phyloP scores from a whole-genome alignment of 345 rosid species.

The Pugionium dolabratum region DNA sequence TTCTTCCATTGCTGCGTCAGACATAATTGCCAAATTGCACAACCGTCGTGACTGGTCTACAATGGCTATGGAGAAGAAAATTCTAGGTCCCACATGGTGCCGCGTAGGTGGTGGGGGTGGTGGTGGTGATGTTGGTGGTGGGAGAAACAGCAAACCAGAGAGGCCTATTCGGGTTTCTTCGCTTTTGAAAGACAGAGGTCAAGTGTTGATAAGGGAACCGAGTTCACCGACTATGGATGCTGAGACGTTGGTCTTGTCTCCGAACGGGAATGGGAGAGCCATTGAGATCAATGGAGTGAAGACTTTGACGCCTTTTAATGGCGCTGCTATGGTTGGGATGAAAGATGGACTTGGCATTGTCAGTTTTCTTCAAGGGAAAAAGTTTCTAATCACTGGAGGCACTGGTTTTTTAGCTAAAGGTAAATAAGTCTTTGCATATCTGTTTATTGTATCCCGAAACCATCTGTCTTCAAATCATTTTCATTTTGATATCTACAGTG shows the following conservation, averaged over 20 bases:
- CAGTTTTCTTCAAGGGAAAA: constrained; percentile 75
- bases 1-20: constrained; percentile 40
- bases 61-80: constrained; percentile 39
- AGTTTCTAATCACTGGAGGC: constrained; percentile 75
- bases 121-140: constrained; percentile 43
- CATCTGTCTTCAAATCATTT: not conserved
- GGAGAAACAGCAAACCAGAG: constrained; percentile 35
- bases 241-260: constrained; percentile 57
- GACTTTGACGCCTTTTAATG: constrained; percentile 57
- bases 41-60: constrained; percentile 34
- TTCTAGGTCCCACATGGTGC: constrained; percentile 47
- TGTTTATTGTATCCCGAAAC: not conserved
- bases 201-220: constrained; percentile 45
- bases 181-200: constrained; percentile 51
- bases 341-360: constrained; percentile 86
- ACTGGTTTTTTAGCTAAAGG: constrained; percentile 98
- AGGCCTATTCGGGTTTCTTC: constrained; percentile 49
- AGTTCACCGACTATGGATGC: constrained; percentile 51
- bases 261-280: constrained; percentile 52
- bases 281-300: constrained; percentile 50
- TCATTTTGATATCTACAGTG: constrained; percentile 45
- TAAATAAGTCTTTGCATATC: constrained; percentile 22
- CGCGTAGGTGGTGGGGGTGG: constrained; percentile 51
- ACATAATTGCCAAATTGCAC: constrained; percentile 32
- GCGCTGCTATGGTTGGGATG: constrained; percentile 50